Base-by-base conservation (phyloP, 1,139 yeast genomes). In the Martiniozyma asiatica region DNA sequence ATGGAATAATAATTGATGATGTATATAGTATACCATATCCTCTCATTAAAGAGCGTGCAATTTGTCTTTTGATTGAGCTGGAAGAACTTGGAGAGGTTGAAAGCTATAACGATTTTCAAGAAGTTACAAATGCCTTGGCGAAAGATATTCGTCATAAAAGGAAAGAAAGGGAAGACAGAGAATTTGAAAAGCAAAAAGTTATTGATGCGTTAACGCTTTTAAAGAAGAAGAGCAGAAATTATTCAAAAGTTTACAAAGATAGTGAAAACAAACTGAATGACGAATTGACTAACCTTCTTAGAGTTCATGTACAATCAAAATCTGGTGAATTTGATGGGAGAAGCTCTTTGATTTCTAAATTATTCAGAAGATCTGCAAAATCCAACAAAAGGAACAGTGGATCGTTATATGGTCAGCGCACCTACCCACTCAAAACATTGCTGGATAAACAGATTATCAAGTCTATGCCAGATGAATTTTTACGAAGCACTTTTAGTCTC, bases 111-210 rank as follows among this genome's bases (percentile, higher is more conserved):
- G 73, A 80, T 20, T 84, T 77, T 51, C 98, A 89, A 50, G 75
- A 68, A 15, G 52, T 89, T 16, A 57, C 89, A 36, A 85, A 85
- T 48, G 84, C 80, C 38, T 78, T 89, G 38, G 94, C 94, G 0
- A 58, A 68, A 32, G 96, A 92, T 42, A 84, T 89, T 43, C 74
- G 76, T 46, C 73, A 82, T 24, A 85, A 85, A 45, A 75, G 76
- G 40, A 68, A 73, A 33, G 79, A 80, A 38, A 65, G 94, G 37
- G 53, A 67, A 11, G 61, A 68, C 22, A 62, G 94, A 17, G 63
- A 64, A 32, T 63, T 68, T 22, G 94, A 84, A 45, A 56, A 81
- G 35, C 63, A 61, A 13, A 60, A 71, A 15, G 75, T 87, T 3
- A 54, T 62, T 22, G 69, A 65, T 25, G 77, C 94, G 0, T 51